Conservation (phyloP, 176 grass and related monocot genomes). For the Lolium perenne region DNA sequence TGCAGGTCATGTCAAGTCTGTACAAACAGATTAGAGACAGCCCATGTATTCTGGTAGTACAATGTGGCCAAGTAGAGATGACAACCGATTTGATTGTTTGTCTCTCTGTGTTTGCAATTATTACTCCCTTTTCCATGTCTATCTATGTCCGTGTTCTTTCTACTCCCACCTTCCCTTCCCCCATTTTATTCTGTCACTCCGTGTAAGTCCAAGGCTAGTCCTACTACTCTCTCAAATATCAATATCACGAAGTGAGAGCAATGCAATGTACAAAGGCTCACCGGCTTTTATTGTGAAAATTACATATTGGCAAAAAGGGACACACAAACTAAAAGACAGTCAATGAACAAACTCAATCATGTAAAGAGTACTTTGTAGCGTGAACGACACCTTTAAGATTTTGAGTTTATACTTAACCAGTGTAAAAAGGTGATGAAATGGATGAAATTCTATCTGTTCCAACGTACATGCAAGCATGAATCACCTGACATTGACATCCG, state of each 20-base stretch:
- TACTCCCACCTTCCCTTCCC: background rate
- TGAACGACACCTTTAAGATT: background rate
- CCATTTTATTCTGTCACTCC: background rate
- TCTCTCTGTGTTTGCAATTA: conserved; percentile 47
- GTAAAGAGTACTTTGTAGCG: background rate
- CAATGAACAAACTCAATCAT: background rate
- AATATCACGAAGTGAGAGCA: background rate
- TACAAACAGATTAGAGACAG: conserved; percentile 35
- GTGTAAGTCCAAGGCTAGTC: background rate
- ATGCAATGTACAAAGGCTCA: background rate
- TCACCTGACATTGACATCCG: background rate
- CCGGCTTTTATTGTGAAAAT: conserved; percentile 3
- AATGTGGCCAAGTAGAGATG: conserved; percentile 54
- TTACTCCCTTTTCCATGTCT: conserved; percentile 39
- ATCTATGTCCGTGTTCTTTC: conserved; percentile 15
- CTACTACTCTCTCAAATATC: background rate
- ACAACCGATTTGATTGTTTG: conserved; percentile 61
- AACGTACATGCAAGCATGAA: background rate
- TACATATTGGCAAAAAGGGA: conserved; percentile 25
- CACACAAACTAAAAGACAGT: background rate
- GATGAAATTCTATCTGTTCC: background rate
- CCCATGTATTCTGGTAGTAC: conserved; percentile 35
- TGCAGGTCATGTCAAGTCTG: conserved; percentile 44
- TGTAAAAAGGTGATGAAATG: background rate
- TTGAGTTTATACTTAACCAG: background rate